These are phyloP conservation scores for Fusarium veterinarium DNA, from an alignment of 2,329 filamentous ascomycete species.

Conservation along the genomic window DNA sequence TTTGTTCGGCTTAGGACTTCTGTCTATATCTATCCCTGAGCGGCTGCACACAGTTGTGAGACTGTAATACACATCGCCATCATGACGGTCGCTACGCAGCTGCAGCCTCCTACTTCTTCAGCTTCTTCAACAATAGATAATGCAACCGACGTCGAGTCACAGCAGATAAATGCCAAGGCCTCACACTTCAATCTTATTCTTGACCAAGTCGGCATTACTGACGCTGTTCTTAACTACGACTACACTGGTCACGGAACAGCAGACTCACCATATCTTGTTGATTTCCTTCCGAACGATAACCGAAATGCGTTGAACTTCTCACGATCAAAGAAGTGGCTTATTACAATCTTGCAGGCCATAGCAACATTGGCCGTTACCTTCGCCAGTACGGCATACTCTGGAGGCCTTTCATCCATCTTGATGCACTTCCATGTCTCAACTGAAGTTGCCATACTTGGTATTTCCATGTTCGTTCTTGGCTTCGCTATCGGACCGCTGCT, in stretches of 20 bases:
- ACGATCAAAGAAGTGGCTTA: slow-evolving; percentile 70
- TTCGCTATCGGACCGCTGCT: slow-evolving; percentile 71
- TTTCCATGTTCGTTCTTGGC: slow-evolving; percentile 73
- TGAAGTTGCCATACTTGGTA: slow-evolving; percentile 69
- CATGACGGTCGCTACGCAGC: slow-evolving; percentile 19
- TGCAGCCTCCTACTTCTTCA: slow-evolving; percentile 38
- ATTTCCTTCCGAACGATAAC: slow-evolving; percentile 74
- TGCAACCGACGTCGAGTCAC: slow-evolving; percentile 56
- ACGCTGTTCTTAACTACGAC: slow-evolving; percentile 64
- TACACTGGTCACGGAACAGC: slow-evolving; percentile 72
- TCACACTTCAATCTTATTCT: slow-evolving; percentile 65
- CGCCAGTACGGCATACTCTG: slow-evolving; percentile 74
- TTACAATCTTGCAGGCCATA: slow-evolving; percentile 71
- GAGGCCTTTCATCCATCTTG: slow-evolving; percentile 66
- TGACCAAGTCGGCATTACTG: slow-evolving; percentile 68
- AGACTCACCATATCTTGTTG: slow-evolving; percentile 75
- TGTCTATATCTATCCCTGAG: background rate
- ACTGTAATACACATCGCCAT: background rate
- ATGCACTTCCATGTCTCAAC: slow-evolving; percentile 62
- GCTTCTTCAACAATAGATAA: slow-evolving; percentile 40
- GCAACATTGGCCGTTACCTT: slow-evolving; percentile 78
- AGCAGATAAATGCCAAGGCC: slow-evolving; percentile 48
- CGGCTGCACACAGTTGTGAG: background rate
- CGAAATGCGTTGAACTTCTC: slow-evolving; percentile 74
- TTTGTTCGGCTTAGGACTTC: background rate